Evolutionary conservation across 140 eudicot genomes (phyloP).

Genomic region (Anethum foeniculum): DNA sequence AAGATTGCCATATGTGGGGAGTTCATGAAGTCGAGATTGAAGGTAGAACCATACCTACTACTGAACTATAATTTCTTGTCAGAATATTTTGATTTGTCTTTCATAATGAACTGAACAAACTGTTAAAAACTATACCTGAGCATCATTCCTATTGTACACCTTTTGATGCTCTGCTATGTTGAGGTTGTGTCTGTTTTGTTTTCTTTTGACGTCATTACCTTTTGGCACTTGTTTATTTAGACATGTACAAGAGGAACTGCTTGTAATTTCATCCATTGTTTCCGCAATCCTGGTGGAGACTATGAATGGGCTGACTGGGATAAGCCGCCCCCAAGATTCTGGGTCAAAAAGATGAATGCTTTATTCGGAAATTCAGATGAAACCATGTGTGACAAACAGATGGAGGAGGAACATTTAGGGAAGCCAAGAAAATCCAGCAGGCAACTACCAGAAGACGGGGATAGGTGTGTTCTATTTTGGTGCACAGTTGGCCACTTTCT

Average conservation of each 20-base stretch:
- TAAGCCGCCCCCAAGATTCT: conserved; percentile 75
- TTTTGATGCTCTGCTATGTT: neutral
- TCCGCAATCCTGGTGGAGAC: conserved; percentile 92
- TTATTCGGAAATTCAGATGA: conserved; percentile 70
- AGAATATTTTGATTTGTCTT: conserved; percentile 1
- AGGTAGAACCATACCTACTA: conserved; percentile 36
- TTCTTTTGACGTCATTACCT: conserved; percentile 14
- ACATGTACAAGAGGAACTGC: conserved; percentile 83
- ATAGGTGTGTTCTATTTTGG: conserved; percentile 32
- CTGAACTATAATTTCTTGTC: neutral
- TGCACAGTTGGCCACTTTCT: neutral
- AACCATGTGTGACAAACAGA: conserved; percentile 28
- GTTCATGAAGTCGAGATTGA: conserved; percentile 75
- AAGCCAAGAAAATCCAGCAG: conserved; percentile 28
- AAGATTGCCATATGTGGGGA: conserved; percentile 95
- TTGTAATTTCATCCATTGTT: conserved; percentile 92
- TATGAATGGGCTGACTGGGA: conserved; percentile 99
- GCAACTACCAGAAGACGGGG: conserved; percentile 29
- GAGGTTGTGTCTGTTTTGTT: neutral
- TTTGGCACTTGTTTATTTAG: conserved; percentile 26
- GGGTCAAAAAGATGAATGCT: conserved; percentile 73
- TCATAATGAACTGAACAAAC: neutral
- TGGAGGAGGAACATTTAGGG: conserved; percentile 32
- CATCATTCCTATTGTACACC: neutral
- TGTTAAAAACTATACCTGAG: neutral